Evolutionary conservation across 768 basidiomycete genomes (phyloP).

Genomic region (Tephrocybe sp.): DNA sequence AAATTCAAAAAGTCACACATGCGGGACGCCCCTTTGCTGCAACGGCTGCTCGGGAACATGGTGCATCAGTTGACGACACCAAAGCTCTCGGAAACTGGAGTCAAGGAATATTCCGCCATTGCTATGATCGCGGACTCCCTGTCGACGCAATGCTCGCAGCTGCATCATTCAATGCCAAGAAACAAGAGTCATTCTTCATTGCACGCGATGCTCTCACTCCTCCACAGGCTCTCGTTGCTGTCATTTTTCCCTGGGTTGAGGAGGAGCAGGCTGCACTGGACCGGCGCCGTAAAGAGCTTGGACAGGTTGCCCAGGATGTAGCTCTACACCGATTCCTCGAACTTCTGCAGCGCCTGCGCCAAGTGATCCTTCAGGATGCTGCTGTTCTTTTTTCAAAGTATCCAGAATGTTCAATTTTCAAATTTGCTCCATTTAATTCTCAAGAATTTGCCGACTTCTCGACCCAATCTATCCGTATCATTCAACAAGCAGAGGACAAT

Average conservation of each 20-base stretch:
- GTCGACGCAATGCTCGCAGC: too few species aligned
- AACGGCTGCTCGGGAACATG: slow-evolving; percentile 17
- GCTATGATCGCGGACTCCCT: slow-evolving; percentile 25
- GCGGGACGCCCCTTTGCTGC: slow-evolving; percentile 19
- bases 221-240: slow-evolving; percentile 7
- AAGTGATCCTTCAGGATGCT: slow-evolving; percentile 15
- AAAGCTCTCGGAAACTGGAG: slow-evolving; percentile 23
- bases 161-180: slow-evolving; percentile 21
- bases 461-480: not conserved
- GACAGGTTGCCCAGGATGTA: slow-evolving; percentile 9
- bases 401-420: too few species aligned
- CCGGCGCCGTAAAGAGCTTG: not conserved
- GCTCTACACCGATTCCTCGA: slow-evolving; percentile 22
- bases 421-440: too few species aligned
- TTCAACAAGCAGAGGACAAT: too few species aligned
- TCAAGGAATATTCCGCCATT: slow-evolving; percentile 10
- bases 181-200: slow-evolving; percentile 22
- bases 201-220: slow-evolving; percentile 17
- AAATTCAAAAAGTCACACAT: slow-evolving; percentile 8
- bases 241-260: slow-evolving; percentile 11
- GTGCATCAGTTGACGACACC: slow-evolving; percentile 17
- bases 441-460: slow-evolving; percentile 8
- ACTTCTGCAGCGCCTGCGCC: slow-evolving; percentile 15
- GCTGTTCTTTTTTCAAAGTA: slow-evolving; percentile 18
- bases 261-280: not conserved